Evolutionary conservation across 306 rosid genomes (phyloP).

Genomic region (Sicyos edulis): DNA sequence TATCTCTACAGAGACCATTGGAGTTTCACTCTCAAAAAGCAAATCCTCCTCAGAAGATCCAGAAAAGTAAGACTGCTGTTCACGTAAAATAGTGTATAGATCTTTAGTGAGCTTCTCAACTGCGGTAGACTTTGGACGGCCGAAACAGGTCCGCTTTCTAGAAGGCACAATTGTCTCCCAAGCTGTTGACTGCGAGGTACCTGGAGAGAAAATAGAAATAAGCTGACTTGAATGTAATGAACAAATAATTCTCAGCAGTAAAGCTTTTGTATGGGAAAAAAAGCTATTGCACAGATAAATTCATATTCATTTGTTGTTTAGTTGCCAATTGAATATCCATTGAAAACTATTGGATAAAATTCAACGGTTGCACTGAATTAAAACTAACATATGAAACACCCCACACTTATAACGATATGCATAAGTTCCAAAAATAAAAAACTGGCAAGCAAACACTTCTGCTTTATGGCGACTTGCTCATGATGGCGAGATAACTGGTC

Average conservation of each 20-base stretch:
- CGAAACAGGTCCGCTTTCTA: slow-evolving; percentile 80
- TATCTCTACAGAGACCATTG: slow-evolving; percentile 98
- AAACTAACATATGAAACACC: too few species aligned
- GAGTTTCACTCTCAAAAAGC: slow-evolving; percentile 76
- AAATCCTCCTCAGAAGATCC: slow-evolving; percentile 93
- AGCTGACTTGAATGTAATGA: neutral
- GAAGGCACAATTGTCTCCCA: slow-evolving; percentile 94
- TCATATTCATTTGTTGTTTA: too few species aligned
- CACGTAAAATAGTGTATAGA: slow-evolving; percentile 78
- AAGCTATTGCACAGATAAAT: neutral
- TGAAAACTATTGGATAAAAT: neutral
- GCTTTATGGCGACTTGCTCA: too few species aligned
- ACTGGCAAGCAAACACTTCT: too few species aligned
- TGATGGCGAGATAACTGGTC: too few species aligned
- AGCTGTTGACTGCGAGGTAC: slow-evolving; percentile 79
- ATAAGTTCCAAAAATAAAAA: too few species aligned
- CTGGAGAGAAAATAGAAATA: slow-evolving; percentile 30
- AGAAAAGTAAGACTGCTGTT: slow-evolving; percentile 79
- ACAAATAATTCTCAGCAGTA: neutral
- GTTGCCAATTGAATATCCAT: neutral
- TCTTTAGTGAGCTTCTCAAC: slow-evolving; percentile 96
- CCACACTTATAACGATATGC: too few species aligned
- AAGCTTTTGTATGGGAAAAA: neutral
- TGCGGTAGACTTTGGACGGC: slow-evolving; percentile 72
- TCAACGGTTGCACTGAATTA: too few species aligned